Base-by-base conservation (phyloP, 2,329 filamentous ascomycete species). In the Fusarium beomiforme region DNA sequence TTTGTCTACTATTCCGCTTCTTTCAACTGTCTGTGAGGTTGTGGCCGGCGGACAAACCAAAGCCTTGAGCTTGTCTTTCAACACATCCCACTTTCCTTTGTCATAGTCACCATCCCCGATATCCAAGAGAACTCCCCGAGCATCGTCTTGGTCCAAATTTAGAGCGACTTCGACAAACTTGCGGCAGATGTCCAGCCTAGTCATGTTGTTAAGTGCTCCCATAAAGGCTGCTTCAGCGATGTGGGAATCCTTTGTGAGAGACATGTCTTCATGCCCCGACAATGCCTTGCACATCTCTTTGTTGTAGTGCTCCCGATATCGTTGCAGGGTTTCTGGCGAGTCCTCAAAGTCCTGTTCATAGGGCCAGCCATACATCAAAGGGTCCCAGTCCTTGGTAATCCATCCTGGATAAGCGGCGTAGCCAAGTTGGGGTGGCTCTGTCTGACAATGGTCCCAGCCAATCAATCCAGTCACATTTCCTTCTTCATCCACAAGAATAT, bases 291-390 rank as follows among this genome's bases (percentile, higher is more conserved):
- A 42, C 16, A 64, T 21, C 34, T 46, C 46, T 4, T 36, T 61
- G 39, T 41, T 64, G 26, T 19, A 64, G 0, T 64, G 33, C 0
- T 0, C 39, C 0, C 60, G 11, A 14, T 53, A 61, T 21, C 39
- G 46, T 17, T 39, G 37, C 0, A 64, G 29, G 2, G 0, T 0
- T 4, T 64, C 19, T 2, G 60, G 46, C 0, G 56, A 61, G 12
- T 64, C 46, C 13, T 61, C 60, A n/a, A 17, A 24, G 19, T 24
- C 31, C 23, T 33, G 14, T 9, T 16, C 12, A 39, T 17, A 4
- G 11, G 61, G 61, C 49, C 47, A 64, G 26, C 33, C 56, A 34
- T 64, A 64, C 60, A 64, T 64, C 5, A 53, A 21, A 29, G 46
- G 57, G 13, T 64, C 56, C 57, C 61, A 55, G 41, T 64, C 61